Evolutionary conservation across 2,329 filamentous ascomycete species (phyloP).

Genomic region (Anisogramma anomala): DNA sequence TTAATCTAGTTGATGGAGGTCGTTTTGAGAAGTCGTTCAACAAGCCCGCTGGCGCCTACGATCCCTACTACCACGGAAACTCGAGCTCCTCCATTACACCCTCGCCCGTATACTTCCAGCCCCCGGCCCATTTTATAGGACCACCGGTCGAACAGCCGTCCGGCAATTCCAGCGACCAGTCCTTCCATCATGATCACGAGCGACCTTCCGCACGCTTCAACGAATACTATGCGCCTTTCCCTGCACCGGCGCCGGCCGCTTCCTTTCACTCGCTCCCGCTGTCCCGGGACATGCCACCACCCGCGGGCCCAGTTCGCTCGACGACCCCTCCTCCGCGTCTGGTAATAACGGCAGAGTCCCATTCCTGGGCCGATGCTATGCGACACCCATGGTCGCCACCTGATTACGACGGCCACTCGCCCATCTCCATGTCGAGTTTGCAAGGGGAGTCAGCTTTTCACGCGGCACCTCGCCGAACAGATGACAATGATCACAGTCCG

Average conservation of each 20-base stretch:
- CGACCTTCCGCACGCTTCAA: background rate
- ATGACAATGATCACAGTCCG: background rate
- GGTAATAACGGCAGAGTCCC: background rate
- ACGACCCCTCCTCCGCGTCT: conserved; percentile 1
- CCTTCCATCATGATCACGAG: background rate
- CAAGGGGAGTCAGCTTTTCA: conserved; percentile 7
- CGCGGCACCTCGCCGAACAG: background rate
- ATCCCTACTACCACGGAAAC: conserved; percentile 9
- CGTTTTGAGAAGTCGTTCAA: conserved; percentile 11
- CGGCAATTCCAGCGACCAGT: background rate
- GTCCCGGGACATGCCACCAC: background rate
- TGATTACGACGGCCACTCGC: conserved; percentile 10
- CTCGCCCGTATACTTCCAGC: conserved; percentile 4
- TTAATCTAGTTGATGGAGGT: conserved; percentile 11
- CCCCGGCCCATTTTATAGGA: conserved; percentile 1
- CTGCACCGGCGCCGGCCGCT: background rate
- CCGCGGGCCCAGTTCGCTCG: background rate
- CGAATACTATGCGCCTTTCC: background rate
- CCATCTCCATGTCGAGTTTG: conserved; percentile 8
- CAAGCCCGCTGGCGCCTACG: conserved; percentile 11
- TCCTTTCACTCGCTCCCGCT: background rate
- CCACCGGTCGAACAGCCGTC: conserved; percentile 1
- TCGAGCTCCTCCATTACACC: conserved; percentile 11
- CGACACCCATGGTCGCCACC: conserved; percentile 14
- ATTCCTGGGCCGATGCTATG: conserved; percentile 6